A percentile compares a stretch with the other conserved stretches of the same genome.
phyloP scores from a whole-genome alignment of 371 early-diverging fungal species.

The Amoeboradix gromovi region DNA sequence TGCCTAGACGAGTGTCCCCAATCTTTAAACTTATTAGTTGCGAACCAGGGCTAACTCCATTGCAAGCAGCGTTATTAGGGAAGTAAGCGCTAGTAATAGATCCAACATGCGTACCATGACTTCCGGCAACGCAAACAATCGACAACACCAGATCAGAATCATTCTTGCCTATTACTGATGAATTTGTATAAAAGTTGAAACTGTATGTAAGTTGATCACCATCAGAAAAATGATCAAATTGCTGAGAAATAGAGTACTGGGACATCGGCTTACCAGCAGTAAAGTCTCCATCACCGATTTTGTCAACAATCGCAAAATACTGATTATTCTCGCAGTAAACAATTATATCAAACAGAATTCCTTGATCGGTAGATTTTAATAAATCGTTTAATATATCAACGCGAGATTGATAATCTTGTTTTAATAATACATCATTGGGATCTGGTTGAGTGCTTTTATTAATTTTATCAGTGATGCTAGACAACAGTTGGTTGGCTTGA shows the following conservation, averaged over 20 bases:
- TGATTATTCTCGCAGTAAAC: conserved; percentile 55
- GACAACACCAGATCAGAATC: conserved; percentile 24
- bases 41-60: conserved; percentile 70
- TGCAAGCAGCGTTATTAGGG: conserved; percentile 45
- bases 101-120: conserved; percentile 81
- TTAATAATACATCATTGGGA: neutral
- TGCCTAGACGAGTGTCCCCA: conserved; percentile 48
- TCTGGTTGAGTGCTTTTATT: neutral
- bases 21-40: conserved; percentile 74
- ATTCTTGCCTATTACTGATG: too few species aligned
- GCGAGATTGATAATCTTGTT: conserved; percentile 21
- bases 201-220: neutral
- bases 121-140: conserved; percentile 23
- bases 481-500: neutral
- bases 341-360: conserved; percentile 35
- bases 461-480: neutral
- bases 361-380: conserved; percentile 40
- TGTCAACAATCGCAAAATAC: conserved; percentile 58
- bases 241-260: neutral
- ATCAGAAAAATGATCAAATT: neutral
- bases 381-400: conserved; percentile 30
- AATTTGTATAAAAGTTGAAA: neutral
- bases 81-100: conserved; percentile 17
- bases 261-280: conserved; percentile 2
- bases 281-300: conserved; percentile 44